Percentiles rank a stretch among this genome's conserved stretches.
Evolutionary conservation across 352 stramenopile genomes (phyloP).

Genomic region (Aphanomyces astaci): DNA sequence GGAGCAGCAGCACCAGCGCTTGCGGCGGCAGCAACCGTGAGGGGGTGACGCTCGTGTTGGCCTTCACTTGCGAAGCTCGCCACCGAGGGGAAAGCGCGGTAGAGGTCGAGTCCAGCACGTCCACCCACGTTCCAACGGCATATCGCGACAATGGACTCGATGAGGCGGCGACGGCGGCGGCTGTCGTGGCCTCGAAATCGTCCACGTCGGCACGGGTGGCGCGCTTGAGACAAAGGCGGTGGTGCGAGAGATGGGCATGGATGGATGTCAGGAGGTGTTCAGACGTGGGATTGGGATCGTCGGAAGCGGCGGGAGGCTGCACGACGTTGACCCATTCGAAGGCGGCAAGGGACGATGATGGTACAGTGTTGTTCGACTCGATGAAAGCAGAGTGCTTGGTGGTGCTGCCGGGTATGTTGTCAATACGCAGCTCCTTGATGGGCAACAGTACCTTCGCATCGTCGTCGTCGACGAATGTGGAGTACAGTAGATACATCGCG

Average conservation of each 20-base stretch:
- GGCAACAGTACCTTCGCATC: conserved; percentile 30
- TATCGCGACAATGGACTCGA: background rate
- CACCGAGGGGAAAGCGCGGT: conserved; percentile 38
- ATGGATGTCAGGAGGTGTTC: background rate
- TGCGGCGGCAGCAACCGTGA: conserved; percentile 29
- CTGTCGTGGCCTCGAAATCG: conserved; percentile 49
- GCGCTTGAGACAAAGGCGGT: conserved; percentile 55
- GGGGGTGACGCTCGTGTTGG: conserved; percentile 17
- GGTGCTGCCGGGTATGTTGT: no score
- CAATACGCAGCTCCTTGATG: conserved; percentile 75
- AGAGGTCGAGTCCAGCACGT: conserved; percentile 66
- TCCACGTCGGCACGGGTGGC: conserved; percentile 52
- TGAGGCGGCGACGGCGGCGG: conserved; percentile 22
- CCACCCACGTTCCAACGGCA: conserved; percentile 67
- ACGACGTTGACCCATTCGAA: conserved; percentile 49
- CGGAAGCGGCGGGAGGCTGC: conserved; percentile 10
- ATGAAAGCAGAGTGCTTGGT: no score
- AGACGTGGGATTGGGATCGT: background rate
- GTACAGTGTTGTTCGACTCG: no score
- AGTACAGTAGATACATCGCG: conserved; percentile 19
- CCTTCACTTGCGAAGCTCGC: conserved; percentile 65
- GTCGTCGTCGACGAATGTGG: no score
- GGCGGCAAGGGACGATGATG: conserved; percentile 43
- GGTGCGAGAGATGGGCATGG: background rate
- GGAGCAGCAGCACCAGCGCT: conserved; percentile 64